Conservation (phyloP, 2,329 filamentous ascomycete species). For the Epichloe hybrida region DNA sequence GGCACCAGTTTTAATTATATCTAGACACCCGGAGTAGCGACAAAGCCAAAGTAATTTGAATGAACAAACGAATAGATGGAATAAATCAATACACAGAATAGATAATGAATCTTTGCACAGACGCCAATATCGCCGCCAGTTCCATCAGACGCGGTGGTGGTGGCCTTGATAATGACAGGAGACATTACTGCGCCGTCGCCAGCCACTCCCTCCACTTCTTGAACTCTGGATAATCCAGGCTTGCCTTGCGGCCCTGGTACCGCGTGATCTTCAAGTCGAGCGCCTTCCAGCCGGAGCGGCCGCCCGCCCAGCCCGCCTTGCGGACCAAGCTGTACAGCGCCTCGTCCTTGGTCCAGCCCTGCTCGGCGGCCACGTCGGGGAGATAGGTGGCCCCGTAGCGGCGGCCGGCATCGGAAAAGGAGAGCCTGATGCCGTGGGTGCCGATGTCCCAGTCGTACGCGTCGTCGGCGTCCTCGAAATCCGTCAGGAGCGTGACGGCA, state of each 20-base stretch:
- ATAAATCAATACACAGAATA: no score
- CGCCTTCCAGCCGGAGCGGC: constrained; percentile 64
- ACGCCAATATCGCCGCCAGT: no score
- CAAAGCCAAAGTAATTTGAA: no score
- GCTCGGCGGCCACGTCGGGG: constrained; percentile 80
- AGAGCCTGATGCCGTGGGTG: constrained; percentile 74
- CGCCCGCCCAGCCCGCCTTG: constrained; percentile 86
- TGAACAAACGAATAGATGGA: no score
- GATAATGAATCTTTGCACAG: no score
- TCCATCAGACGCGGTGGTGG: no score
- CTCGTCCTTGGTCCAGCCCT: constrained; percentile 92
- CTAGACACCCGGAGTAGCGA: no score
- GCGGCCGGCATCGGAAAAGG: constrained; percentile 59
- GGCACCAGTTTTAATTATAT: no score
- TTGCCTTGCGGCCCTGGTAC: constrained; percentile 76
- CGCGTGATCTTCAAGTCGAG: constrained; percentile 67
- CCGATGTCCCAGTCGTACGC: constrained; percentile 79
- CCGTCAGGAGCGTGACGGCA: constrained; percentile 67
- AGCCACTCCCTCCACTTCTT: constrained; percentile 66
- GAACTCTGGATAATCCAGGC: constrained; percentile 58
- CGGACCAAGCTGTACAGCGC: constrained; percentile 79
- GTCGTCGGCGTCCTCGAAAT: constrained; percentile 65
- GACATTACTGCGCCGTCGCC: constrained; percentile 12
- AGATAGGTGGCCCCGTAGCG: constrained; percentile 81
- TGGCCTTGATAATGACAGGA: not conserved